These are phyloP conservation scores for Achaetomium macrosporum DNA, from an alignment of 2,329 filamentous ascomycete species.

Conservation along the genomic window DNA sequence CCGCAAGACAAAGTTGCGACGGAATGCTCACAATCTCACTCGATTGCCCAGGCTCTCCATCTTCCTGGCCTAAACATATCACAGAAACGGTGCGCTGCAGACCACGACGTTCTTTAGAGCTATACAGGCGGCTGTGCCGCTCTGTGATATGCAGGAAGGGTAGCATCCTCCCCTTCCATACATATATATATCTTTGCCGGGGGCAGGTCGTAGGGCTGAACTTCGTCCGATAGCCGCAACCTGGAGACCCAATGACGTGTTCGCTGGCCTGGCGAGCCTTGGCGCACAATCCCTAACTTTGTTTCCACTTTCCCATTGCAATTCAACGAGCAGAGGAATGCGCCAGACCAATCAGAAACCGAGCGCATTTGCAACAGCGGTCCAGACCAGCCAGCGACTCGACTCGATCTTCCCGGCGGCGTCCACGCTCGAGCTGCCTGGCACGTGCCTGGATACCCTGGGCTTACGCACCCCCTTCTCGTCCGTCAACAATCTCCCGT, in stretches of 20 bases:
- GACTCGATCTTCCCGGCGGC: background rate
- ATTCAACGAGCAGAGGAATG: constrained; percentile 8
- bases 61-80: too few species aligned
- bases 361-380: constrained; percentile 18
- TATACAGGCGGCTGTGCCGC: too few species aligned
- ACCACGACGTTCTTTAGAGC: too few species aligned
- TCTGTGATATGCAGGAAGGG: too few species aligned
- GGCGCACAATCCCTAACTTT: constrained; percentile 10
- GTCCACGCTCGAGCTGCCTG: too few species aligned
- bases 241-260: constrained; percentile 14
- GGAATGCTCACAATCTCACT: too few species aligned
- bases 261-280: constrained; percentile 12
- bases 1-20: background rate
- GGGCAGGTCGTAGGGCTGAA: constrained; percentile 10
- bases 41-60: too few species aligned
- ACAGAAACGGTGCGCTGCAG: too few species aligned
- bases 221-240: constrained; percentile 1
- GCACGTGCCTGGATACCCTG: too few species aligned
- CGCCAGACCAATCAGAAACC: constrained; percentile 13
- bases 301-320: constrained; percentile 14
- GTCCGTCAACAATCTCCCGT: background rate
- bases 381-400: background rate
- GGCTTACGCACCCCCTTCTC: background rate
- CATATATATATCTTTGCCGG: background rate
- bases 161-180: background rate